A percentile compares a stretch with the other conserved stretches of the same genome.
These are phyloP conservation scores for Cryphonectria parasitica DNA, from an alignment of 2,329 filamentous ascomycete species.

Conservation along the genomic window DNA sequence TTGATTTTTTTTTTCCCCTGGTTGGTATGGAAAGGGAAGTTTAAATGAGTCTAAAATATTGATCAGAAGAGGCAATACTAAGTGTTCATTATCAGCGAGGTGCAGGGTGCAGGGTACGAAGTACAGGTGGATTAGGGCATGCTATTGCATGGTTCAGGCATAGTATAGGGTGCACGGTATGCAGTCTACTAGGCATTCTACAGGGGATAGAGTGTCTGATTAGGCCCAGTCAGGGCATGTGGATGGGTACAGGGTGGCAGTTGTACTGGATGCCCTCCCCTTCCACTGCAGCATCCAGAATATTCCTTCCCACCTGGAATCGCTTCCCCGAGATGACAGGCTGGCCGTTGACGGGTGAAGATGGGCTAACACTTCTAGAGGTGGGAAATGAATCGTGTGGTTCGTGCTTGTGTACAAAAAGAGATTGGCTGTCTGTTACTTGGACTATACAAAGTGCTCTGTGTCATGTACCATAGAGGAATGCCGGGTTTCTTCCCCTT, in stretches of 20 bases:
- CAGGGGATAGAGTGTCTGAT: background rate
- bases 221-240: background rate
- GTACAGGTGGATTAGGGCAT: background rate
- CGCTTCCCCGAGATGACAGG: constrained; percentile 7
- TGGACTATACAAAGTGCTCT: background rate
- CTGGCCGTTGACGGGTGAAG: constrained; percentile 2
- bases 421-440: background rate
- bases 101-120: background rate
- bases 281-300: background rate
- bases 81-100: background rate
- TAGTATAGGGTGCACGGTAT: background rate
- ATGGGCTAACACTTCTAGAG: background rate
- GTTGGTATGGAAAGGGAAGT: background rate
- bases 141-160: background rate
- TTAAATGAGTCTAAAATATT: constrained; percentile 9
- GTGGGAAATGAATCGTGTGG: background rate
- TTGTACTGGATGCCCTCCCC: constrained; percentile 2
- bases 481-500: background rate
- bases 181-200: background rate
- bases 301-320: background rate
- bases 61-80: constrained; percentile 2
- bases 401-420: background rate
- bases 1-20: background rate
- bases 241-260: background rate
- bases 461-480: background rate